A percentile compares a stretch with the other conserved stretches of the same genome.
Evolutionary conservation across 306 rosid species (phyloP).

Genomic region (Vigna unguiculata): DNA sequence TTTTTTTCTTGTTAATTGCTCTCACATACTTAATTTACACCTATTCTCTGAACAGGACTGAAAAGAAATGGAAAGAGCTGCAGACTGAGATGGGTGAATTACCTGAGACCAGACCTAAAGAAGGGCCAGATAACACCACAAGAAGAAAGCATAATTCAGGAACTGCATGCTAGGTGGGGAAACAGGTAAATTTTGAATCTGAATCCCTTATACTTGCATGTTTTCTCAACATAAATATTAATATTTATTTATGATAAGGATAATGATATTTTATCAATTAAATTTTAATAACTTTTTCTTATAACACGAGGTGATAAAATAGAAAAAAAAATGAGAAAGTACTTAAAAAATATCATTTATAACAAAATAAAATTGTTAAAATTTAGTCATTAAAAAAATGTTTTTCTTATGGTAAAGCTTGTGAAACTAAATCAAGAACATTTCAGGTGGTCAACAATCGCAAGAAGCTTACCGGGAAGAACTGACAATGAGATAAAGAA

Average conservation of each 20-base stretch:
- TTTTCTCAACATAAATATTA: not conserved
- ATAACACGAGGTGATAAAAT: too few species aligned
- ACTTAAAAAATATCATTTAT: too few species aligned
- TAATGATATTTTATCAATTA: too few species aligned
- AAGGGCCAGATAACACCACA: conserved; percentile 79
- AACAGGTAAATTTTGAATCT: conserved; percentile 68
- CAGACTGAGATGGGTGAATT: conserved; percentile 92
- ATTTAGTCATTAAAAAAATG: too few species aligned
- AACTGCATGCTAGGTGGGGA: conserved; percentile 98
- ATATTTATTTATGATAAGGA: not conserved
- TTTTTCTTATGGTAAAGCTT: too few species aligned
- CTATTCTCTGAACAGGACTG: conserved; percentile 55
- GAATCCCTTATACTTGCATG: not conserved
- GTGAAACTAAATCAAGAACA: not conserved
- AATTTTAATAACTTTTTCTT: too few species aligned
- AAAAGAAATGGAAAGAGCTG: conserved; percentile 94
- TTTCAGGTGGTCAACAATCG: conserved; percentile 94
- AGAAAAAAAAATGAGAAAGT: too few species aligned
- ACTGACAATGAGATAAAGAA: conserved; percentile 97
- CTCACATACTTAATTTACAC: too few species aligned
- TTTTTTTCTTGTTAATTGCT: too few species aligned
- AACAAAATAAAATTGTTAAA: too few species aligned
- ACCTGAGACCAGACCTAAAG: conserved; percentile 81
- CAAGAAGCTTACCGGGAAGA: conserved; percentile 94
- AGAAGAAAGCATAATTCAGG: conserved; percentile 87